phyloP scores from a whole-genome alignment of 1,139 yeast genomes.

The Pichia sp. region DNA sequence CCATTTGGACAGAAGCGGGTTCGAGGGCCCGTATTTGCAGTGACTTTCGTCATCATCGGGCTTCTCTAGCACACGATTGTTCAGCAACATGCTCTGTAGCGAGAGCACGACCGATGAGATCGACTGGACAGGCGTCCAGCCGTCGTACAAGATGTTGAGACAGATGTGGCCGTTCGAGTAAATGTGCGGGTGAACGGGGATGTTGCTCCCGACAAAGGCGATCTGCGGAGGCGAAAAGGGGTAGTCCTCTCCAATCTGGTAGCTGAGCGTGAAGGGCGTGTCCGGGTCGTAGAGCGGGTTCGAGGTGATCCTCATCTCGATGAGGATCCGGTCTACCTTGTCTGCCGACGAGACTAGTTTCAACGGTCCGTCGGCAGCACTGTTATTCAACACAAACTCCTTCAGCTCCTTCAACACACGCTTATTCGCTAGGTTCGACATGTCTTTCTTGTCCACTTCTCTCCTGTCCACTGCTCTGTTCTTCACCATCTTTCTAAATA shows the following conservation, averaged over 20 bases:
- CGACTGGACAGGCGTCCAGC: conserved; percentile 71
- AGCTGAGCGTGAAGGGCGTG: conserved; percentile 4
- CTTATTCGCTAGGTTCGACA: conserved; percentile 1
- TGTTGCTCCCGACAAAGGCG: conserved; percentile 39
- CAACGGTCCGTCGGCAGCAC: not conserved
- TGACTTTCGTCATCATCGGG: conserved; percentile 56
- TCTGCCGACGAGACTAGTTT: not conserved
- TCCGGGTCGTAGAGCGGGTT: conserved; percentile 7
- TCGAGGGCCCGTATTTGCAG: conserved; percentile 47
- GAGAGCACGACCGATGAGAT: conserved; percentile 52
- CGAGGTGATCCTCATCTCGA: not conserved
- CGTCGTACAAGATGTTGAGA: conserved; percentile 56
- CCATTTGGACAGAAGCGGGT: conserved; percentile 51
- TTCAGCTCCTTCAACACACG: conserved; percentile 9
- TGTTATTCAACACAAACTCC: not conserved
- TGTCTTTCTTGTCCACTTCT: not conserved
- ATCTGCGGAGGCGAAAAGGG: conserved; percentile 67
- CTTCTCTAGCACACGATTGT: conserved; percentile 41
- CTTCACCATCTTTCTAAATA: too few relatives aligned
- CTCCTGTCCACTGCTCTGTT: too few relatives aligned
- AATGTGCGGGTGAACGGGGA: conserved; percentile 70
- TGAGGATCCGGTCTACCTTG: not conserved
- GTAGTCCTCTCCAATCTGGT: conserved; percentile 35
- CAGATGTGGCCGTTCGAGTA: conserved; percentile 76
- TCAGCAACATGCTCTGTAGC: conserved; percentile 59